These are phyloP conservation scores for Boletus insuetus DNA, from an alignment of 768 basidiomycete genomes.

Conservation along the genomic window DNA sequence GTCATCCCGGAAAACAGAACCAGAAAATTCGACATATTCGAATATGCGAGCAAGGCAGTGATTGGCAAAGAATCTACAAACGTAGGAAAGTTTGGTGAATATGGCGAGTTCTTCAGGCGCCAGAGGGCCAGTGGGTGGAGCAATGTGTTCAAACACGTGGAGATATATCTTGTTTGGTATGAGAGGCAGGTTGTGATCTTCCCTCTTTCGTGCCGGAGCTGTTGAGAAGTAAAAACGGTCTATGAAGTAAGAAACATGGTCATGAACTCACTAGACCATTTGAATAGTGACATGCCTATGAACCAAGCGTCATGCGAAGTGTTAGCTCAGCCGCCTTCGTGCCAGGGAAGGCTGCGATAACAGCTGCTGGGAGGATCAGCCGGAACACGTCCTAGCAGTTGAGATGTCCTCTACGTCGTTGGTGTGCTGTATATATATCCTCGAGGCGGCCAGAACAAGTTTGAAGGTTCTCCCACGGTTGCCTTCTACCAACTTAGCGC, in stretches of 20 bases:
- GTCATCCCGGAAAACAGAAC: conserved; percentile 17
- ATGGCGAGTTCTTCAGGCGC: conserved; percentile 6
- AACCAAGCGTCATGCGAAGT: neutral
- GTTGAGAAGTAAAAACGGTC: neutral
- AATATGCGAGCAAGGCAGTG: conserved; percentile 41
- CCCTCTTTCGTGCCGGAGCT: conserved; percentile 28
- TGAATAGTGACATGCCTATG: neutral
- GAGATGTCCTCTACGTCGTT: no score
- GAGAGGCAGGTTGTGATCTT: conserved; percentile 16
- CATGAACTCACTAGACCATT: neutral
- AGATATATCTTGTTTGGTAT: conserved; percentile 45
- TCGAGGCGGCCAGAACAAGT: no score
- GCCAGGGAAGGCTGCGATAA: no score
- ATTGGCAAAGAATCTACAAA: conserved; percentile 44
- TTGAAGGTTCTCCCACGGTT: no score
- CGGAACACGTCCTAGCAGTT: no score
- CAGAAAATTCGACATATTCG: conserved; percentile 25
- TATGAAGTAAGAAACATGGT: neutral
- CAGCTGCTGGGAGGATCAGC: no score
- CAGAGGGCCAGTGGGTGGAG: conserved; percentile 14
- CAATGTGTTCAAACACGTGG: conserved; percentile 35
- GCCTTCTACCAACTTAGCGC: no score
- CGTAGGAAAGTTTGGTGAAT: conserved; percentile 32
- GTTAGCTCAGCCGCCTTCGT: no score
- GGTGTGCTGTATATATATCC: no score